These are phyloP conservation scores for Fraxinus greggii DNA, from an alignment of 305 asterid species.

Conservation along the genomic window DNA sequence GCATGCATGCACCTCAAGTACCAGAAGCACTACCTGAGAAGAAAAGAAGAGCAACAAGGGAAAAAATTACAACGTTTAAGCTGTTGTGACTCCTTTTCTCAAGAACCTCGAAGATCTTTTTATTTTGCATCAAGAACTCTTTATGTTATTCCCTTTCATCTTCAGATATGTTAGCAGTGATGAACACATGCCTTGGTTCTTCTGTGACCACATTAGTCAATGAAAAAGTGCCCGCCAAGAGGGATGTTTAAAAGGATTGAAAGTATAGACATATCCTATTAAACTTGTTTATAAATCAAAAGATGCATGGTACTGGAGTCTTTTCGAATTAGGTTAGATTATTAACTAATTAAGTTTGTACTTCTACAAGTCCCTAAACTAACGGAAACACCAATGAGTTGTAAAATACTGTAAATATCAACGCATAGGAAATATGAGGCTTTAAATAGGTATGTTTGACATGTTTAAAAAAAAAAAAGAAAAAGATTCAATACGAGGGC, in stretches of 20 bases:
- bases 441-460: not conserved
- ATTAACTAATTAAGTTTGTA: not conserved
- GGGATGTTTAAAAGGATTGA: not conserved
- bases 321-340: not conserved
- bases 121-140: not conserved
- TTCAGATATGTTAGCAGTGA: not conserved
- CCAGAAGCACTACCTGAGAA: conserved; percentile 92
- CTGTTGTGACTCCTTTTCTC: conserved; percentile 2
- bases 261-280: conserved; percentile 1
- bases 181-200: not conserved
- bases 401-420: not conserved
- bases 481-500: not conserved
- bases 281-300: conserved; percentile 8
- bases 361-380: not conserved
- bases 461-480: not conserved
- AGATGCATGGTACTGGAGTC: not conserved
- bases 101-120: not conserved
- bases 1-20: conserved; percentile 96
- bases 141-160: not conserved
- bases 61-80: conserved; percentile 15
- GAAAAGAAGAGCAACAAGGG: conserved; percentile 5
- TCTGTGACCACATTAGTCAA: conserved; percentile 2
- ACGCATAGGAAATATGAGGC: not conserved
- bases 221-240: conserved; percentile 3
- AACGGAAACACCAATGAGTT: not conserved